Conservation (phyloP, 176 grass and related monocot species). For the Cenchrus americanus region DNA sequence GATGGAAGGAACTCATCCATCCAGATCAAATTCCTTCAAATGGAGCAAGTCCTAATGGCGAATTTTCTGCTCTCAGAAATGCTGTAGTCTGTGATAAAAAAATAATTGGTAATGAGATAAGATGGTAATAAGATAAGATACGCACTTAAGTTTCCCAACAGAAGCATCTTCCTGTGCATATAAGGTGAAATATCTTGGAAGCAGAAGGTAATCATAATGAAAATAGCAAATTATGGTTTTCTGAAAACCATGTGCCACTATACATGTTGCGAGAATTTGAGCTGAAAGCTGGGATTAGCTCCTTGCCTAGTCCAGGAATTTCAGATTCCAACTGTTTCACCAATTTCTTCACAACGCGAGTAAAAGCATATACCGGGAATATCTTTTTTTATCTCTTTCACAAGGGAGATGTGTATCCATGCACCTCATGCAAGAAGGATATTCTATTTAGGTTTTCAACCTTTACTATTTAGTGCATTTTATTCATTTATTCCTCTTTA, state of each 20-base stretch:
- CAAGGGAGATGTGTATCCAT: constrained; percentile 65
- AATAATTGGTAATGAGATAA: constrained; percentile 61
- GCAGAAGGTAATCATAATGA: constrained; percentile 54
- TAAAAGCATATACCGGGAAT: constrained; percentile 47
- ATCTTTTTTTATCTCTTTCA: constrained; percentile 81
- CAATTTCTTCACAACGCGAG: constrained; percentile 50
- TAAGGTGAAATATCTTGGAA: constrained; percentile 92
- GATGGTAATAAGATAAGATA: too few relatives aligned
- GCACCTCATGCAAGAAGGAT: constrained; percentile 79
- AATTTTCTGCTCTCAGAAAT: constrained; percentile 78
- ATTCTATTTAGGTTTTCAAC: constrained; percentile 66
- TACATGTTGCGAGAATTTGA: constrained; percentile 85
- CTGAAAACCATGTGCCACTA: constrained; percentile 83
- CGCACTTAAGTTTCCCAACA: constrained; percentile 82
- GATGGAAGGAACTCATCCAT: constrained; percentile 85
- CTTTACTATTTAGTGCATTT: constrained; percentile 17
- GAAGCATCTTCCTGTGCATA: constrained; percentile 78
- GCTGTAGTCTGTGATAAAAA: constrained; percentile 88
- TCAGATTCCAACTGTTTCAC: constrained; percentile 33
- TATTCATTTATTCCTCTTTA: constrained; percentile 23
- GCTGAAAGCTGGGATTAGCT: constrained; percentile 51
- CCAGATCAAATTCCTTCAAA: constrained; percentile 73
- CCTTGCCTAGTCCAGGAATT: constrained; percentile 41
- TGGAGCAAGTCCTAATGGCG: constrained; percentile 64
- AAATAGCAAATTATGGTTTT: constrained; percentile 82